Percentiles rank a stretch among this genome's conserved stretches.
Evolutionary conservation across 768 basidiomycete genomes (phyloP).

Genomic region (Sarcodon aspratus): DNA sequence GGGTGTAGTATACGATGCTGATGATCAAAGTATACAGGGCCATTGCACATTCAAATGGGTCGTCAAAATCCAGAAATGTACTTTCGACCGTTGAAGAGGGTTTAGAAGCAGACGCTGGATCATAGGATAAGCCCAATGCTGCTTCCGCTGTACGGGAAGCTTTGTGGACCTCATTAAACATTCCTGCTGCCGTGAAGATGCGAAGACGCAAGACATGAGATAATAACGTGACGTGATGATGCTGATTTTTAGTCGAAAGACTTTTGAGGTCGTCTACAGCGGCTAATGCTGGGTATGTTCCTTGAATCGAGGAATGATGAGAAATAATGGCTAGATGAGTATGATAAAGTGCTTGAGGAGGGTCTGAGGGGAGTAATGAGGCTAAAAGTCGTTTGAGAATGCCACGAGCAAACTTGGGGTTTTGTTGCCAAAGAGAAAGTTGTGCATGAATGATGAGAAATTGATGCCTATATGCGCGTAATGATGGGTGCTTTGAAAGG

Average conservation of each 20-base stretch:
- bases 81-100: conserved; percentile 2
- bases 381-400: conserved; percentile 42
- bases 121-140: conserved; percentile 31
- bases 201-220: conserved; percentile 46
- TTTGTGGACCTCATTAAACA: conserved; percentile 40
- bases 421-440: conserved; percentile 38
- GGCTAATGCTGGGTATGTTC: conserved; percentile 16
- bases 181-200: conserved; percentile 37
- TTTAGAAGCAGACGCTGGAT: conserved; percentile 10
- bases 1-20: conserved; percentile 49
- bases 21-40: conserved; percentile 53
- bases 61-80: conserved; percentile 18
- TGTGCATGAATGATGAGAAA: conserved; percentile 53
- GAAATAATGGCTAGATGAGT: conserved; percentile 47
- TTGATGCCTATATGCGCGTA: conserved; percentile 47
- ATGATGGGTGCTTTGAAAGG: conserved; percentile 43
- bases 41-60: conserved; percentile 25
- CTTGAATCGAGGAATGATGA: conserved; percentile 26
- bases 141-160: conserved; percentile 40
- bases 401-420: conserved; percentile 49
- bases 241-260: conserved; percentile 20
- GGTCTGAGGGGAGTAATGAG: conserved; percentile 33
- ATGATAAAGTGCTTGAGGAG: conserved; percentile 40
- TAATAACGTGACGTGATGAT: conserved; percentile 35
- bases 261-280: conserved; percentile 22